These are phyloP conservation scores for Elongisporangium undulatum DNA, from an alignment of 352 stramenopile species.

Conservation along the genomic window DNA sequence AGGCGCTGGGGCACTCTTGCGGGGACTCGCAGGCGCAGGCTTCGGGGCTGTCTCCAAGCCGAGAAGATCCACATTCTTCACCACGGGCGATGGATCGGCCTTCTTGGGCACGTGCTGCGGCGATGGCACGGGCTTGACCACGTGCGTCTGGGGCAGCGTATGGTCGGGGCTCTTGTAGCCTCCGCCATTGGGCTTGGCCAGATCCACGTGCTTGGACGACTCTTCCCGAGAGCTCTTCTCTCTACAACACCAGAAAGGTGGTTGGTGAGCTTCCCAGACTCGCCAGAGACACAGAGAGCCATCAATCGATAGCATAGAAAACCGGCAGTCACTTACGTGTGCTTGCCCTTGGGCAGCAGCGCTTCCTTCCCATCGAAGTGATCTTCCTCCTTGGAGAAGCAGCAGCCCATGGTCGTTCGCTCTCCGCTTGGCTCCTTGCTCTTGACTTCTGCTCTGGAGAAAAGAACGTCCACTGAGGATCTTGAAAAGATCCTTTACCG, in stretches of 20 bases:
- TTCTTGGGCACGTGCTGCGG: slow-evolving; percentile 7
- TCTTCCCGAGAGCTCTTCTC: slow-evolving; percentile 17
- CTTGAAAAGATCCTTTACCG: background rate
- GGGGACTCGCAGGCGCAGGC: background rate
- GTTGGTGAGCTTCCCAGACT: background rate
- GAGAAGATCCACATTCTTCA: slow-evolving; percentile 44
- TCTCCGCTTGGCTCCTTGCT: background rate
- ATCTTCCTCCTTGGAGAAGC: slow-evolving; percentile 62
- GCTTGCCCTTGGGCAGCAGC: slow-evolving; percentile 49
- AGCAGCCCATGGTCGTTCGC: slow-evolving; percentile 53
- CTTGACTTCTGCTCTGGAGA: background rate
- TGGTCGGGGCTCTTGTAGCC: slow-evolving; percentile 19
- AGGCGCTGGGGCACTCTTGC: background rate
- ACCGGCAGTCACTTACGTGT: slow-evolving; percentile 10
- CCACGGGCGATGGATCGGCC: slow-evolving; percentile 15
- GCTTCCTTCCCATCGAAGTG: slow-evolving; percentile 46
- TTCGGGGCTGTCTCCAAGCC: slow-evolving; percentile 27
- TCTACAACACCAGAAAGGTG: slow-evolving; percentile 12
- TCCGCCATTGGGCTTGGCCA: slow-evolving; percentile 23
- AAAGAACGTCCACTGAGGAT: background rate
- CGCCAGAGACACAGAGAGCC: background rate
- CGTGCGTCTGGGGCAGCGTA: background rate
- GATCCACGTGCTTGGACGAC: slow-evolving; percentile 15
- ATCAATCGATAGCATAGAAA: background rate
- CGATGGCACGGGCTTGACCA: slow-evolving; percentile 17